phyloP scores from a whole-genome alignment of 176 grass and related monocot species.

The Rhynchospora breviuscula region DNA sequence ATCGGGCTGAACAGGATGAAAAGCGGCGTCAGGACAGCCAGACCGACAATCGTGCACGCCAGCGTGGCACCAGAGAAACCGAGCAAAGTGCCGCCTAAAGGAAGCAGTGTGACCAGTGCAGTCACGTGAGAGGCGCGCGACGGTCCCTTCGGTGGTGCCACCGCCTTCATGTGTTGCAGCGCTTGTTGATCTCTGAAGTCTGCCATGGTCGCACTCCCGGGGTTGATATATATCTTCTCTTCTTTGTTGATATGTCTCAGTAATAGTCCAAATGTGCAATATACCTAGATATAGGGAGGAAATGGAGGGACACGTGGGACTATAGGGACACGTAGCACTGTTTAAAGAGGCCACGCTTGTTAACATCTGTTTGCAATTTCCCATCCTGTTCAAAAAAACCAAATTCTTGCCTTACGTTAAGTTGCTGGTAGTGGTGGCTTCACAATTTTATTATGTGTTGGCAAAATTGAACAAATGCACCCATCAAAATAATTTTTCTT shows the following conservation, averaged over 20 bases:
- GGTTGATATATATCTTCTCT: neutral
- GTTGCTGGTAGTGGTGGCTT: no score
- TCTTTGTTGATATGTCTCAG: neutral
- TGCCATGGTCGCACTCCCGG: neutral
- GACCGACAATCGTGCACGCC: conserved; percentile 16
- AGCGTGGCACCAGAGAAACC: conserved; percentile 23
- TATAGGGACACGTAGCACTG: neutral
- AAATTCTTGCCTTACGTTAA: no score
- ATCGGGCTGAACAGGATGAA: conserved; percentile 50
- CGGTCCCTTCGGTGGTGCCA: conserved; percentile 20
- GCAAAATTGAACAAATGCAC: no score
- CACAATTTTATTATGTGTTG: no score
- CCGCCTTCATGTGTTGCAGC: conserved; percentile 22
- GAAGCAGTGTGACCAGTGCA: conserved; percentile 28
- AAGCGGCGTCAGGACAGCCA: conserved; percentile 27
- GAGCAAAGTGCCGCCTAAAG: conserved; percentile 34
- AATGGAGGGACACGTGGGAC: conserved; percentile 5
- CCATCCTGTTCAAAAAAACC: no score
- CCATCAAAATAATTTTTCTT: no score
- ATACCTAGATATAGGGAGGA: neutral
- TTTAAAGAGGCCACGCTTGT: neutral
- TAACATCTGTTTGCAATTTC: no score
- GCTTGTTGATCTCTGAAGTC: conserved; percentile 13
- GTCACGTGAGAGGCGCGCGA: neutral
- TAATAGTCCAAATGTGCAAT: no score